Base-by-base conservation (phyloP, 192 early-diverging fungal genomes). In the Gaertneriomyces semiglobifer region DNA sequence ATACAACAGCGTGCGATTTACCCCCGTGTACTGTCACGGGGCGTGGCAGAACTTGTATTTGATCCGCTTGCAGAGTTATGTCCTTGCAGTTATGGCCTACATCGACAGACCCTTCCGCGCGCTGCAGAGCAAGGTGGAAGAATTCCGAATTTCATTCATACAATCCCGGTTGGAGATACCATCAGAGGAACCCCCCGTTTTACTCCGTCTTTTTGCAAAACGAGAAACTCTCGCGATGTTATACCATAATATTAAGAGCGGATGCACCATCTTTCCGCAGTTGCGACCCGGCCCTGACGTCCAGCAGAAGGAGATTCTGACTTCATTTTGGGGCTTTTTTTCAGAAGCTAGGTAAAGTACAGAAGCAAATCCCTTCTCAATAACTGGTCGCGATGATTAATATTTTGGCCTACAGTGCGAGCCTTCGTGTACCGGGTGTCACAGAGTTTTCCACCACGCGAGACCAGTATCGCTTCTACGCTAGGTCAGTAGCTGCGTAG, bases 221-320 rank as follows among this genome's bases (percentile, higher is more conserved):
- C 73, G 85, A 10, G 84, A 87, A 53, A 86, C 84, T 1, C 73
- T 87, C 10, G 79, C 80, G 9, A 76, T 86, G 78, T 72, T 87
- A 20, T 84, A 86, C 62, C 74, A 82, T 47, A 86, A 87, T 60
- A 84, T 84, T 68, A 86, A 81, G 56, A 82, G 78, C 4, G 84
- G 84, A 7, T 60, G 60, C 42, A 82, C 80, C 12, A 78, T 86
- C 41, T 87, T 87, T 50, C 85, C 84, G 16, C 76, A 80, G 44
- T 68, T 86, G 4, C 75, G 85, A 43, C 82, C 85, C 5, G 81
- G 77, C 11, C 83, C 85, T 18, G 85, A 86, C 19, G 74, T 83
- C 7, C 85, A 86, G 70, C 80, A 84, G 56, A 75, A 70, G 57
- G 81, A 87, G 63, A 79, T 87, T 33, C 43, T 84, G 54, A 40